Conservation (phyloP, 2,329 filamentous ascomycete genomes). For the Aspergillus transmontanensis region DNA sequence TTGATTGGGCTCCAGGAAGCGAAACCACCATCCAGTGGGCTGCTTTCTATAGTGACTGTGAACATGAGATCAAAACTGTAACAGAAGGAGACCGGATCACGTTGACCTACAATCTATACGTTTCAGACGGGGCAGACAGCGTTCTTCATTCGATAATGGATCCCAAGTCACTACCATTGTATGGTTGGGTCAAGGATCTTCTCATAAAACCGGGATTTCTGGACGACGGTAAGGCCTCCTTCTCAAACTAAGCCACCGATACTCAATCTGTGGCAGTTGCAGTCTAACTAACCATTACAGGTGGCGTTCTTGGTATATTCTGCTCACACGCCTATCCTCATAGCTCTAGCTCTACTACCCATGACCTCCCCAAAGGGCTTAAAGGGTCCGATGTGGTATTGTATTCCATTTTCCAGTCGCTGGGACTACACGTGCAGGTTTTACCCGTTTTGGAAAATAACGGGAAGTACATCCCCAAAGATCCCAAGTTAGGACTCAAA, state of each 20-base stretch:
- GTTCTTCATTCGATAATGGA: conserved; percentile 29
- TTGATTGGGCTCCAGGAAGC: conserved; percentile 32
- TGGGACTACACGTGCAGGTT: conserved; percentile 35
- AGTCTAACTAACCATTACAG: conserved; percentile 27
- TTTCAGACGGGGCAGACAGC: conserved; percentile 32
- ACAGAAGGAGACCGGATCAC: conserved; percentile 58
- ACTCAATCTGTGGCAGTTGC: too few species aligned
- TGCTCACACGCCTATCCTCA: conserved; percentile 55
- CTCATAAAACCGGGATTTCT: conserved; percentile 41
- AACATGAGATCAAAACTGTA: conserved; percentile 49
- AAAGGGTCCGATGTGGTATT: conserved; percentile 53
- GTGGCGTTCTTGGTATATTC: conserved; percentile 48
- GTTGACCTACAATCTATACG: conserved; percentile 62
- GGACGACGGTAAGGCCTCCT: conserved; percentile 29
- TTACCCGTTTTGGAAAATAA: conserved; percentile 29
- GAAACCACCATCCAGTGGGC: conserved; percentile 35
- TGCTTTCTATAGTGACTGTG: conserved; percentile 43
- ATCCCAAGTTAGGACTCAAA: not conserved
- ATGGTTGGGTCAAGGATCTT: conserved; percentile 32
- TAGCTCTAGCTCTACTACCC: conserved; percentile 23
- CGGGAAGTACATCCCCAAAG: not conserved
- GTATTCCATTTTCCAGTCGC: conserved; percentile 39
- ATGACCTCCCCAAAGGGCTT: conserved; percentile 38
- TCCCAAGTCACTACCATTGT: conserved; percentile 39
- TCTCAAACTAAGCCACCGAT: too few species aligned